Conservation (phyloP, 75 land plant genomes). For the Cunninghamia lanceolata region DNA sequence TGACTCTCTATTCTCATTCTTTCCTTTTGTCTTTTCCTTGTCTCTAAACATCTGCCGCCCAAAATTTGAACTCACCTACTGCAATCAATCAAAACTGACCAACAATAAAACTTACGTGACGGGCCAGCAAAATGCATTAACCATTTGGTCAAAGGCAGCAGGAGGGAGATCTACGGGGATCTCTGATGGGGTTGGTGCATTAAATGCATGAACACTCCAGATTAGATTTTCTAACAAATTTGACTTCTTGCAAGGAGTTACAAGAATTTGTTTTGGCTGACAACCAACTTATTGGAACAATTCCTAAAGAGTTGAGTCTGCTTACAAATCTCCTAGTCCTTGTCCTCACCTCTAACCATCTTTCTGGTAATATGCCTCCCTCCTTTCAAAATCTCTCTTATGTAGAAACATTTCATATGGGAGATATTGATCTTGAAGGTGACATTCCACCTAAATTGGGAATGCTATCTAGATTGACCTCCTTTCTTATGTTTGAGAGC, state of each 20-base stretch:
- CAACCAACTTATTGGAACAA: constrained; percentile 18
- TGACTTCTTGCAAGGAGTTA: constrained; percentile 24
- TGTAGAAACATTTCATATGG: constrained; percentile 27
- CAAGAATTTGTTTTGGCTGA: constrained; percentile 7
- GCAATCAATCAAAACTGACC: too few species aligned
- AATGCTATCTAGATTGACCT: not conserved
- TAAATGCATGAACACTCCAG: too few species aligned
- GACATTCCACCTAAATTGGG: constrained; percentile 31
- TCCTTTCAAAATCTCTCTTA: constrained; percentile 17
- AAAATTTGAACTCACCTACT: too few species aligned
- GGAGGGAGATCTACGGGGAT: too few species aligned
- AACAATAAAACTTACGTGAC: too few species aligned
- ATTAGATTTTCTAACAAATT: constrained; percentile 27
- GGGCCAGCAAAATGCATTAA: too few species aligned
- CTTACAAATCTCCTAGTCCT: constrained; percentile 14
- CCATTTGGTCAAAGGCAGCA: too few species aligned
- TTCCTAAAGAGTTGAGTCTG: constrained; percentile 25
- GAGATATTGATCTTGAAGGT: constrained; percentile 33
- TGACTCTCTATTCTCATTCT: too few species aligned
- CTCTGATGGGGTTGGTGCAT: too few species aligned
- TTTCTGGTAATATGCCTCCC: constrained; percentile 29
- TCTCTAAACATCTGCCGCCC: too few species aligned
- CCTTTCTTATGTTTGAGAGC: not conserved
- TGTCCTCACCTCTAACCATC: constrained; percentile 21
- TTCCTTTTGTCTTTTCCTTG: too few species aligned